Evolutionary conservation across 1,284 basidiomycete genomes (phyloP).

Genomic region (Naganishia cerealis): DNA sequence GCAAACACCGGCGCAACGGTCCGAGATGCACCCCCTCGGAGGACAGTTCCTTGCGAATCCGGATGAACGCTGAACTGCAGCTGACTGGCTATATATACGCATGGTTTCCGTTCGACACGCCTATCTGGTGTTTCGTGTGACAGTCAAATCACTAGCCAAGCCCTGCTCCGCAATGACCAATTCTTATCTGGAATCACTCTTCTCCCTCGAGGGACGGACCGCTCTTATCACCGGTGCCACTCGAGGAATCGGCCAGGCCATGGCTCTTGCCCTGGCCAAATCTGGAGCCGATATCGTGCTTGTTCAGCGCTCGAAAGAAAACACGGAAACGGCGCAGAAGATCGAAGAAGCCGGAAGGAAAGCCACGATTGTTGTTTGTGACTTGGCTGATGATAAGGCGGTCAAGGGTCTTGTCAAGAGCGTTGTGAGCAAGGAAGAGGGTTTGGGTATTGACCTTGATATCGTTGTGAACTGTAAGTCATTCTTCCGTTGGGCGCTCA

Average conservation of each 20-base stretch:
- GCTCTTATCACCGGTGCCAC: slow-evolving; percentile 47
- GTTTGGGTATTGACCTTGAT: slow-evolving; percentile 62
- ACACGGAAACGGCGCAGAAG: slow-evolving; percentile 62
- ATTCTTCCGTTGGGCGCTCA: neutral
- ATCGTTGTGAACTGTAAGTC: slow-evolving; percentile 78
- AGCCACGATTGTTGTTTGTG: slow-evolving; percentile 66
- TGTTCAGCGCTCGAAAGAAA: slow-evolving; percentile 64
- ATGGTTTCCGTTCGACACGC: neutral
- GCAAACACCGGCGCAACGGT: neutral
- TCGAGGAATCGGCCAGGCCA: slow-evolving; percentile 51
- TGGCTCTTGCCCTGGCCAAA: slow-evolving; percentile 57
- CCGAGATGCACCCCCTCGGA: neutral
- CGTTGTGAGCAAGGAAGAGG: slow-evolving; percentile 14
- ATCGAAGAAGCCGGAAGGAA: slow-evolving; percentile 54
- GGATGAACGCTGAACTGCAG: neutral
- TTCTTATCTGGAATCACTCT: slow-evolving; percentile 27
- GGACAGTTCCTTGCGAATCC: neutral
- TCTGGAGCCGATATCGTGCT: slow-evolving; percentile 78
- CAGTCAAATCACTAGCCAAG: neutral
- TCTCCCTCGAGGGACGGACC: slow-evolving; percentile 27
- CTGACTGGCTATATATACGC: neutral
- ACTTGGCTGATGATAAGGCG: slow-evolving; percentile 67
- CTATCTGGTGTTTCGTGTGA: neutral
- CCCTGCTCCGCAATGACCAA: slow-evolving; percentile 10
- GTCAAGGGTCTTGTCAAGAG: slow-evolving; percentile 68